phyloP scores from a whole-genome alignment of 305 asterid genomes.

The Fraxinus angustifolia region DNA sequence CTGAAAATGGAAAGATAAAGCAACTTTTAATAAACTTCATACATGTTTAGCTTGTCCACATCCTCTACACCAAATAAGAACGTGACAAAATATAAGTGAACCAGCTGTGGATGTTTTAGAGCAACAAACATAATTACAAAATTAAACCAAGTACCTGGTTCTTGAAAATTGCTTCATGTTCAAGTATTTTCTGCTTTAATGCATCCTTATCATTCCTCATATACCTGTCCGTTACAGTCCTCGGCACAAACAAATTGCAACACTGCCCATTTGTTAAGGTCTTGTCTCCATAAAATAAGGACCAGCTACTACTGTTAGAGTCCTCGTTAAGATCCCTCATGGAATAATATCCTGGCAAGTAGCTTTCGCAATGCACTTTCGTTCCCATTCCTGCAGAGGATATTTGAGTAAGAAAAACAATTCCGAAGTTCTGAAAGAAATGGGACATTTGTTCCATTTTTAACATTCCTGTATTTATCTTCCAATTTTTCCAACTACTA shows the following conservation, averaged over 20 bases:
- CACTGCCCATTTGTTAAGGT: conserved; percentile 52
- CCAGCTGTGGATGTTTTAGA: background rate
- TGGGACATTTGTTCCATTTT: background rate
- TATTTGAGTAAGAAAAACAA: conserved; percentile 6
- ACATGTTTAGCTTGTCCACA: background rate
- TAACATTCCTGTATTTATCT: background rate
- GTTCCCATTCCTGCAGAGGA: conserved; percentile 79
- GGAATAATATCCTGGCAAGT: conserved; percentile 58
- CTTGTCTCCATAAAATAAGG: conserved; percentile 58
- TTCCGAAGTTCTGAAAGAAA: conserved; percentile 1
- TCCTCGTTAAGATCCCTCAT: conserved; percentile 93
- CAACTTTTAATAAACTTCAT: background rate
- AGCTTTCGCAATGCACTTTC: conserved; percentile 71
- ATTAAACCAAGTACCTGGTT: conserved; percentile 53
- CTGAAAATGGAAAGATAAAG: conserved; percentile 1
- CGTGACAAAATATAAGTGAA: background rate
- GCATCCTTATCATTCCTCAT: conserved; percentile 61
- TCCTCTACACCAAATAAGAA: background rate
- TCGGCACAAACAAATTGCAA: conserved; percentile 53
- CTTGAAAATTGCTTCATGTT: conserved; percentile 79
- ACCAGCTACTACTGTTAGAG: conserved; percentile 82
- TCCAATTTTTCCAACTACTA: background rate
- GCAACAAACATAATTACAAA: conserved; percentile 3
- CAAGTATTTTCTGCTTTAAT: conserved; percentile 81
- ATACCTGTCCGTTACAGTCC: conserved; percentile 42